A percentile compares a stretch with the other conserved stretches of the same genome.
phyloP scores from a whole-genome alignment of 495 filamentous ascomycete genomes.

The Trichoderma orchidacearum region DNA sequence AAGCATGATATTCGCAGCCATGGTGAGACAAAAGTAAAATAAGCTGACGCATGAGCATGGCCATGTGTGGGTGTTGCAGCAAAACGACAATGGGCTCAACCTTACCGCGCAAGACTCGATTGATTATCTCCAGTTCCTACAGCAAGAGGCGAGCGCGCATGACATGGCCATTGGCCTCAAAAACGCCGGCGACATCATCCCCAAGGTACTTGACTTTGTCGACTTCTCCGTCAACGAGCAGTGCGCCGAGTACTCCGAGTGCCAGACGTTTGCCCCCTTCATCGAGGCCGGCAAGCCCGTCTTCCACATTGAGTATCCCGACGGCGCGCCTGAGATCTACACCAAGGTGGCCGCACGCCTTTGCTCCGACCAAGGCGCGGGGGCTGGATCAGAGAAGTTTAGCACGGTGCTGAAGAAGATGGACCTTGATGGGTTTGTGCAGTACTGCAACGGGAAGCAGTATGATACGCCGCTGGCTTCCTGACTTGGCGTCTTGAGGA shows the following conservation, averaged over 20 bases:
- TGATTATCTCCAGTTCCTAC: slow-evolving; percentile 46
- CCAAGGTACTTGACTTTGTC: slow-evolving; percentile 37
- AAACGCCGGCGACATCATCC: slow-evolving; percentile 48
- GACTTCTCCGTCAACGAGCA: slow-evolving; percentile 65
- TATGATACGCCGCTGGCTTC: too few relatives aligned
- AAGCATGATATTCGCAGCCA: neutral
- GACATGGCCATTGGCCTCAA: slow-evolving; percentile 46
- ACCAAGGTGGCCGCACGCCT: slow-evolving; percentile 10
- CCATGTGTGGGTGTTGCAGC: neutral
- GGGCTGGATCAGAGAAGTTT: slow-evolving; percentile 22
- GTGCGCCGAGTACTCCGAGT: slow-evolving; percentile 43
- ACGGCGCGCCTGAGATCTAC: slow-evolving; percentile 21
- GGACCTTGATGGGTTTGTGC: slow-evolving; percentile 44
- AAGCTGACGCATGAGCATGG: neutral
- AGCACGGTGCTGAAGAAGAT: slow-evolving; percentile 53
- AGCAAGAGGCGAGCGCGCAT: slow-evolving; percentile 34
- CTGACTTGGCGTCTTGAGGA: neutral
- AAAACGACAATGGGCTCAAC: slow-evolving; percentile 40
- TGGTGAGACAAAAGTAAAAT: too few relatives aligned
- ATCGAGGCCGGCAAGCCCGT: slow-evolving; percentile 48
- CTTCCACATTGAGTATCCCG: slow-evolving; percentile 61
- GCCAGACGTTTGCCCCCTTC: slow-evolving; percentile 42
- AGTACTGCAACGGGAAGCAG: slow-evolving; percentile 23
- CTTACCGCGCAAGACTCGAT: slow-evolving; percentile 41
- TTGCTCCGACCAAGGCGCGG: slow-evolving; percentile 1